Base-by-base conservation (phyloP, 345 rosid genomes). In the Rhizophora apiculata region DNA sequence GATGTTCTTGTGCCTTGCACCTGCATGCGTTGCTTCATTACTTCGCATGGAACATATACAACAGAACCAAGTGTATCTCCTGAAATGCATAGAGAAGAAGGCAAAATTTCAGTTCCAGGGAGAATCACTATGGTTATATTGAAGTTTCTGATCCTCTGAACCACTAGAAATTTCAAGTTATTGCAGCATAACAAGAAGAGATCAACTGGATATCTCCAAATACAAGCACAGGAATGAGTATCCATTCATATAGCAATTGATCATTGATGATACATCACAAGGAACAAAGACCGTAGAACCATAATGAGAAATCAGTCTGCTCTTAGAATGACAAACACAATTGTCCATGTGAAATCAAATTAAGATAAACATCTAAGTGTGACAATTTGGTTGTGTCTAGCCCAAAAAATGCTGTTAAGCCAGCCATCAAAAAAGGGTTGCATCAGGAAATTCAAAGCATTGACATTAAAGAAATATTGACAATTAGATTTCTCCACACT, bases 21-120 rank as follows among this genome's bases (percentile, higher is more conserved):
- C 86, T 93, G 98, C 98, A 93, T 93, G 60, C 97, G 92, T 74
- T 89, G 98, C 87, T 93, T 93, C 79, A 93, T 86, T 63, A 93
- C 97, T 85, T 93, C 98, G 70, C 97, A 93, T 30, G 98, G 98
- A 69, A 93, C 98, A 81, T 91, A 93, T 46, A 87, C 82, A 72
- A 89, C 74, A 63, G 98, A 93, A 82, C 97, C 98, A 72, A 93
- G 88, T 22, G 98, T 89, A 79, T 93, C 98, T 49, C 98, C 98
- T 93, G 86, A 76, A 80, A 81, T 53, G 60, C 66, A 81, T 34
- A 60, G 32, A 72, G 36, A 65, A 73, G 68, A 74, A 73, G 69
- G 65, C 36, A 72, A 26, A 63, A 70, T 49, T 63, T 72, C 76
- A 85, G 75, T 68, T 69, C 59, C 60, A 63, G 5, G 51, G 49